phyloP scores from a whole-genome alignment of 2,329 filamentous ascomycete genomes.

The Dothidotthia symphoricarpi region DNA sequence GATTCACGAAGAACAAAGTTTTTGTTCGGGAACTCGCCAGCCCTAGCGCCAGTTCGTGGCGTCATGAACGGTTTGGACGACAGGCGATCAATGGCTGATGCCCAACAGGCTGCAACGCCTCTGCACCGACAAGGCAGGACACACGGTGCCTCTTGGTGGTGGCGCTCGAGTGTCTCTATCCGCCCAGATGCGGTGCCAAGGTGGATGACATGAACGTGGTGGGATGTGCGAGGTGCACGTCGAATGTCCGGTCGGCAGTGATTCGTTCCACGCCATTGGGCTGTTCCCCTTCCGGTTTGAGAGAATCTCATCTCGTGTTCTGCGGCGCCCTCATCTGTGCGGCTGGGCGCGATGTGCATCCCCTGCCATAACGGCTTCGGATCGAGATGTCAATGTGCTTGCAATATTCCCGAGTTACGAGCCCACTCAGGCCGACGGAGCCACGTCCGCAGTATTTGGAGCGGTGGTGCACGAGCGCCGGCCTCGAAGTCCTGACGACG shows the following conservation, averaged over 20 bases:
- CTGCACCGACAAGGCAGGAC: not conserved
- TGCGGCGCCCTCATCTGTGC: slow-evolving; percentile 16
- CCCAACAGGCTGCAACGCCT: not conserved
- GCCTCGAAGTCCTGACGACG: not conserved
- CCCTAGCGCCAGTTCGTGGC: too few relatives aligned
- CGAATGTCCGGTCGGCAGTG: slow-evolving; percentile 20
- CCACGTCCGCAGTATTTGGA: slow-evolving; percentile 1
- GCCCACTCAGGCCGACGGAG: slow-evolving; percentile 9
- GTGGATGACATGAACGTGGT: slow-evolving; percentile 10
- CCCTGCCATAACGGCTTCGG: slow-evolving; percentile 20
- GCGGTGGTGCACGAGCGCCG: not conserved
- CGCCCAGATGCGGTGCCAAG: slow-evolving; percentile 6
- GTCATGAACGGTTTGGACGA: too few relatives aligned
- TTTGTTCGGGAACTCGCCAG: too few relatives aligned
- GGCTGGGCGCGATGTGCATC: slow-evolving; percentile 16
- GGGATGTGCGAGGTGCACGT: slow-evolving; percentile 3
- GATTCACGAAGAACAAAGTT: too few relatives aligned
- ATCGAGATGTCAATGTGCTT: slow-evolving; percentile 8
- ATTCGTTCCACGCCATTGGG: slow-evolving; percentile 15
- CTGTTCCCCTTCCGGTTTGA: slow-evolving; percentile 11
- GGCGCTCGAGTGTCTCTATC: not conserved
- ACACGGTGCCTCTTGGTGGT: not conserved
- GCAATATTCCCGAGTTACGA: not conserved
- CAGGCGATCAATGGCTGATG: too few relatives aligned
- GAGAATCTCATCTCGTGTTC: slow-evolving; percentile 14